Evolutionary conservation across 2,329 filamentous ascomycete species (phyloP), one percentile per base, ranked within the genome.

Genomic region (Neodidymelliopsis sp.): DNA sequence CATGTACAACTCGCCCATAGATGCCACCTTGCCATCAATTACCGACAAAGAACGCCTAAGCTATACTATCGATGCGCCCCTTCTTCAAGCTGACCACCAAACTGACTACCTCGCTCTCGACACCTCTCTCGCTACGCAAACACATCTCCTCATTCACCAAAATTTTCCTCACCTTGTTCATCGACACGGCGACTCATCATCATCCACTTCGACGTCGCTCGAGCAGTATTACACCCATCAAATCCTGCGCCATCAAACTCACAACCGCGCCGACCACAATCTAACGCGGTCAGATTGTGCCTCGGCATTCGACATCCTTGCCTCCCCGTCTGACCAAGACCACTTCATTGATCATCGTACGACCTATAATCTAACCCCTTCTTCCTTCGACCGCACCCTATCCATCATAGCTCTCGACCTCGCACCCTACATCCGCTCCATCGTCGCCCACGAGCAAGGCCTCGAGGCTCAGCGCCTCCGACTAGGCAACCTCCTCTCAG

Each of bases 401-500:
- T 70, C 73, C 0, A 77, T 86, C 15, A 84, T 96, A 23, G 80
- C 83, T 0, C 76, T 87, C 10, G 94, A 99, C 56, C 78, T 97
- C 2, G 92, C 91, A 0, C 94, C 95, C 0, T 97, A 90, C 69
- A 83, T 97, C n/a, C 88, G 95, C 9, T 81, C 82, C 27, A 97
- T 99, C 51, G 85, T 93, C 2, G 80, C 85, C 0, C 89, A 87
- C 65, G 93, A 97, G 60, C 76, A 84, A 15, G 80, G 79, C 1
- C 80, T 94, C 1, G 87, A 91, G 63, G 78, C 84, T 53, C 84
- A 90, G 56, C 83, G 90, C 9, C 69, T 83, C 6, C 80, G 81
- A 13, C 72, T 89, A 8, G 84, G 84, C 56, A 84, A 79, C 43
- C 70, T 91, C 1, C 73, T 89, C 10, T 84, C 82, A 41, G 82